Conservation (phyloP, 1,284 basidiomycete genomes). For the Cronartium quercuum region DNA sequence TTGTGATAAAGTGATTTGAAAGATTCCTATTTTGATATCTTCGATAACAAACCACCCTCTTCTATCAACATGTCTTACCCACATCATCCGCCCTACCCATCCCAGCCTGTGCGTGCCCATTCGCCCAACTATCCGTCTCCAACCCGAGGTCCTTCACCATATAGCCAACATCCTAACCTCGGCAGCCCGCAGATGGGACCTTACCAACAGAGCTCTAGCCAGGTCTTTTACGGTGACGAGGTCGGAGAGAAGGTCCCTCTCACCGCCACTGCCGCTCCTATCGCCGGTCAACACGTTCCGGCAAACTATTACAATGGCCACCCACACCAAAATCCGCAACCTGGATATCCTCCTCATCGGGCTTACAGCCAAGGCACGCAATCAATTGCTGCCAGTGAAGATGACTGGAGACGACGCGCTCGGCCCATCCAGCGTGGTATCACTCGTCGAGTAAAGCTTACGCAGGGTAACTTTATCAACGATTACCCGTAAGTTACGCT, state of each 20-base stretch:
- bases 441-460: constrained; percentile 78
- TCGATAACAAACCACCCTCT: too few species aligned
- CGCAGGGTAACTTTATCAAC: constrained; percentile 54
- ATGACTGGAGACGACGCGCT: constrained; percentile 48
- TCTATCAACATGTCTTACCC: too few species aligned
- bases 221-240: background rate
- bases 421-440: constrained; percentile 50
- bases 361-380: background rate
- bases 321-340: background rate
- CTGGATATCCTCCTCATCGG: background rate
- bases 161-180: background rate
- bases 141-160: too few species aligned
- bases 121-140: background rate
- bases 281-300: background rate
- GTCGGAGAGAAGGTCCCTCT: background rate
- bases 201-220: background rate
- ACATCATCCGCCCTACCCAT: background rate
- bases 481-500: constrained; percentile 43
- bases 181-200: background rate
- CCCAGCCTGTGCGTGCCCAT: background rate
- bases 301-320: too few species aligned
- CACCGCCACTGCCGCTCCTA: background rate
- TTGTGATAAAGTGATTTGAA: too few species aligned
- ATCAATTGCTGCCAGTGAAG: constrained; percentile 13
- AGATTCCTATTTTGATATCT: too few species aligned